These are phyloP conservation scores for Penicillium lagena DNA, from an alignment of 495 filamentous ascomycete genomes.

Conservation along the genomic window DNA sequence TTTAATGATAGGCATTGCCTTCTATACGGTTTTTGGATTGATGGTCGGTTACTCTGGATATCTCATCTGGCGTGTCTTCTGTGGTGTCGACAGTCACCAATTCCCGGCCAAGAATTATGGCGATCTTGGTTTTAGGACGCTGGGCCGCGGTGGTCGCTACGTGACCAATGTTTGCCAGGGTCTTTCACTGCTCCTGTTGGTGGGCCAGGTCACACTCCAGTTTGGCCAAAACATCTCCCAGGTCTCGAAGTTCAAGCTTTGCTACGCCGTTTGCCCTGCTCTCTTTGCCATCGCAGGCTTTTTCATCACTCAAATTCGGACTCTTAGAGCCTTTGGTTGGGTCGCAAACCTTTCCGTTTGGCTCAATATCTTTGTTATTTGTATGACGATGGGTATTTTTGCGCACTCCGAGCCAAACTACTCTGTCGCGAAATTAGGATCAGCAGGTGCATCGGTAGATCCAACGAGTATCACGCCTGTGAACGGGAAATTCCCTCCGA, in stretches of 20 bases:
- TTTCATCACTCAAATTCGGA: conserved; percentile 39
- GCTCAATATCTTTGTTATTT: conserved; percentile 49
- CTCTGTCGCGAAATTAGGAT: conserved; percentile 21
- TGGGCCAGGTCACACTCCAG: conserved; percentile 47
- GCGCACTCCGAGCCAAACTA: conserved; percentile 42
- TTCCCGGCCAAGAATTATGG: conserved; percentile 54
- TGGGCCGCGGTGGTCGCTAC: conserved; percentile 44
- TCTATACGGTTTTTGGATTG: conserved; percentile 32
- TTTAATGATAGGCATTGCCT: conserved; percentile 14
- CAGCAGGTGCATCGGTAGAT: conserved; percentile 28
- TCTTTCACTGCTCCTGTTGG: conserved; percentile 45
- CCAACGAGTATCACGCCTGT: conserved; percentile 18
- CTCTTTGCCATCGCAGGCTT: conserved; percentile 33
- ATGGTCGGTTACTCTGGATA: conserved; percentile 43
- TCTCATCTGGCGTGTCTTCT: conserved; percentile 52
- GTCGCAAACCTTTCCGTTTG: conserved; percentile 44
- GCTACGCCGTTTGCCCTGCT: conserved; percentile 31
- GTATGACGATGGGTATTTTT: conserved; percentile 47
- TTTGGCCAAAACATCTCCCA: conserved; percentile 55
- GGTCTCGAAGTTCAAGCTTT: conserved; percentile 38
- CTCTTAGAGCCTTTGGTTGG: conserved; percentile 49
- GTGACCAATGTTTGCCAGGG: conserved; percentile 48
- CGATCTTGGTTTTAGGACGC: conserved; percentile 52
- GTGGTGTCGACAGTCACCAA: conserved; percentile 50
- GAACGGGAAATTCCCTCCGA: conserved; percentile 18